A percentile compares a stretch with the other conserved stretches of the same genome.
Evolutionary conservation across 169 alveolate species (phyloP).

Genomic region (Amoebophrya sp.): DNA sequence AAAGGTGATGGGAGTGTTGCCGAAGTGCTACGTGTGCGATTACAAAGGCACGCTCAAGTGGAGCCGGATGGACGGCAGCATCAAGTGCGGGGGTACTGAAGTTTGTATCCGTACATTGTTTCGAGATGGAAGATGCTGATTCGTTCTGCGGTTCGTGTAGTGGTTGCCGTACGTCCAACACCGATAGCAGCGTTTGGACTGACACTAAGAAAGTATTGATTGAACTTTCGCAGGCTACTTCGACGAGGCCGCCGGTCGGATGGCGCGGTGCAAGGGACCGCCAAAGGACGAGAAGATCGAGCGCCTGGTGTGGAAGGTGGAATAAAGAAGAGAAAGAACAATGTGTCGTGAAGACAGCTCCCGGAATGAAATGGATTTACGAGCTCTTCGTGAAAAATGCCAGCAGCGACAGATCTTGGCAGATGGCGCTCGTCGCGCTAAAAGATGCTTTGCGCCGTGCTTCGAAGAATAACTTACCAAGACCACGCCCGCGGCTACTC

Average conservation of each 20-base stretch:
- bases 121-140: background rate
- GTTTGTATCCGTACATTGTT: background rate
- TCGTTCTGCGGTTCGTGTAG: background rate
- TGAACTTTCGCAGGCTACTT: background rate
- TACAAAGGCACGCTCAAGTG: background rate
- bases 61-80: background rate
- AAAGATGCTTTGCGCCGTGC: no score
- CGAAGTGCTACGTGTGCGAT: background rate
- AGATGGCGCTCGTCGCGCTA: no score
- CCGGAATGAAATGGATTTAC: no score
- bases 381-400: no score
- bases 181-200: no score
- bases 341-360: no score
- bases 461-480: no score
- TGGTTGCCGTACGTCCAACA: background rate
- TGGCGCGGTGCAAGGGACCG: background rate
- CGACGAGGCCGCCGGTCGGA: background rate
- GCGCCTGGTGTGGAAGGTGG: background rate
- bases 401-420: no score
- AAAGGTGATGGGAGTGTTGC: background rate
- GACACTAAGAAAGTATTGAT: background rate
- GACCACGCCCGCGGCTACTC: no score
- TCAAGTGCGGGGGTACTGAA: background rate
- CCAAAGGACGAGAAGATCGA: background rate
- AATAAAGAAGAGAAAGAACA: no score